phyloP scores from a whole-genome alignment of 2,329 filamentous ascomycete species.

The Colletotrichum lentis region DNA sequence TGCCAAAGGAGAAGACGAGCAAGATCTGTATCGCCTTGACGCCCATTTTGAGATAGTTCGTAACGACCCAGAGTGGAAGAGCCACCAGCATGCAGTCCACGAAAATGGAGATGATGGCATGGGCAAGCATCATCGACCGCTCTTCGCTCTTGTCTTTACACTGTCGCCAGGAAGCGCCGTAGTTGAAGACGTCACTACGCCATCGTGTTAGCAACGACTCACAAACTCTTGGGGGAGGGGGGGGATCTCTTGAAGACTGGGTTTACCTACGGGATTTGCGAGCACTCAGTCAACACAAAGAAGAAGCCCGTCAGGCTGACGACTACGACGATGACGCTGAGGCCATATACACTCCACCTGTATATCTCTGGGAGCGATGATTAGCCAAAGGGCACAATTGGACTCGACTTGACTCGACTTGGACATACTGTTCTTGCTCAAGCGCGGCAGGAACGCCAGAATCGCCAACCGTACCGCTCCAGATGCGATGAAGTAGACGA shows the following conservation, averaged over 20 bases:
- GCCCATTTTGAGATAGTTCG: slow-evolving; percentile 48
- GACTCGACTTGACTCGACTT: not conserved
- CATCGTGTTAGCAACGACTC: not conserved
- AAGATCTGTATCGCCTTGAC: slow-evolving; percentile 47
- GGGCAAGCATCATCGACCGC: slow-evolving; percentile 46
- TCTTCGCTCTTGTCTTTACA: slow-evolving; percentile 42
- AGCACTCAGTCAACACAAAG: slow-evolving; percentile 40
- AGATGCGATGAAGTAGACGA: slow-evolving; percentile 45
- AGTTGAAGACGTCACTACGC: slow-evolving; percentile 31
- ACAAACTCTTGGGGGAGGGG: too few relatives aligned
- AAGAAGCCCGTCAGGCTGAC: slow-evolving; percentile 39
- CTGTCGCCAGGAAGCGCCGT: slow-evolving; percentile 33
- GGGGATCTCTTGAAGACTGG: too few relatives aligned
- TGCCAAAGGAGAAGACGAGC: slow-evolving; percentile 49
- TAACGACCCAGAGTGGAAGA: slow-evolving; percentile 50
- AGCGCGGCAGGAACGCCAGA: slow-evolving; percentile 47
- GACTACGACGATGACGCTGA: slow-evolving; percentile 34
- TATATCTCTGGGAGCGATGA: slow-evolving; percentile 8
- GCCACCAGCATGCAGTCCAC: slow-evolving; percentile 48
- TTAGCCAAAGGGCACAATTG: not conserved
- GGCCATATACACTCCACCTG: slow-evolving; percentile 29
- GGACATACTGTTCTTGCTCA: slow-evolving; percentile 46
- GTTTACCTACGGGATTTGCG: slow-evolving; percentile 38
- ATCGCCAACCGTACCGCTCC: slow-evolving; percentile 48
- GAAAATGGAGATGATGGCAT: slow-evolving; percentile 45